phyloP scores from a whole-genome alignment of 2,329 filamentous ascomycete species.

The Fusarium avenaceum region DNA sequence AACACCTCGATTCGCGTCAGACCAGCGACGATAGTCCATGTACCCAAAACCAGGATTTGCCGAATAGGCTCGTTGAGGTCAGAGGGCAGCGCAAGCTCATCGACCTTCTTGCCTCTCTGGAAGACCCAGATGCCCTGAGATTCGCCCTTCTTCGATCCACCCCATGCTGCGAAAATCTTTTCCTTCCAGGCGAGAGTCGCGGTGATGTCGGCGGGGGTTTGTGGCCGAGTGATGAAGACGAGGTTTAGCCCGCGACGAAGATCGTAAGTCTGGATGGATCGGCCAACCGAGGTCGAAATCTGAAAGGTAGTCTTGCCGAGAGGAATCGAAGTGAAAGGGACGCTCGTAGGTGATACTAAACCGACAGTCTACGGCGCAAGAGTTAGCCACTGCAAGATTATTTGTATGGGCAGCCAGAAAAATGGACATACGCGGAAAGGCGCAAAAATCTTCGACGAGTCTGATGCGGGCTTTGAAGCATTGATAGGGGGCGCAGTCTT shows the following conservation, averaged over 20 bases:
- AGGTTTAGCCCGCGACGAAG: slow-evolving; percentile 89
- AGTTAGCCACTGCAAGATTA: background rate
- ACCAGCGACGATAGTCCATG: slow-evolving; percentile 89
- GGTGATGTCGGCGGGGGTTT: slow-evolving; percentile 88
- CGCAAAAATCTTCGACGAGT: slow-evolving; percentile 86
- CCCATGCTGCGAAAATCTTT: slow-evolving; percentile 90
- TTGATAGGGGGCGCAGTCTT: slow-evolving; percentile 62
- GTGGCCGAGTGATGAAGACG: slow-evolving; percentile 91
- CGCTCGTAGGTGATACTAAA: slow-evolving; percentile 88
- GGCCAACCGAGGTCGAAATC: slow-evolving; percentile 93
- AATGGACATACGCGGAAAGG: slow-evolving; percentile 81
- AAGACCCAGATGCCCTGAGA: slow-evolving; percentile 87
- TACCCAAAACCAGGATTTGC: slow-evolving; percentile 85
- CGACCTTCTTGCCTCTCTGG: slow-evolving; percentile 88
- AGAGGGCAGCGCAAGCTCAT: slow-evolving; percentile 76
- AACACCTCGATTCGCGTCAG: slow-evolving; percentile 86
- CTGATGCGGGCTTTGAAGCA: slow-evolving; percentile 55
- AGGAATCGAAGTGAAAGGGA: slow-evolving; percentile 90
- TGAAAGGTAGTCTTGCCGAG: slow-evolving; percentile 96
- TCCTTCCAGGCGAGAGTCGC: slow-evolving; percentile 91
- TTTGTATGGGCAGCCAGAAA: background rate
- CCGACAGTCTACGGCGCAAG: slow-evolving; percentile 79
- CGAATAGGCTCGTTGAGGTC: slow-evolving; percentile 78
- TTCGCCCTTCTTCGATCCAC: slow-evolving; percentile 66
- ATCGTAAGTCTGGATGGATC: slow-evolving; percentile 95